Evolutionary conservation across 345 rosid genomes (phyloP), one percentile per base, ranked within the genome.

Genomic region (Heritiera fomes): DNA sequence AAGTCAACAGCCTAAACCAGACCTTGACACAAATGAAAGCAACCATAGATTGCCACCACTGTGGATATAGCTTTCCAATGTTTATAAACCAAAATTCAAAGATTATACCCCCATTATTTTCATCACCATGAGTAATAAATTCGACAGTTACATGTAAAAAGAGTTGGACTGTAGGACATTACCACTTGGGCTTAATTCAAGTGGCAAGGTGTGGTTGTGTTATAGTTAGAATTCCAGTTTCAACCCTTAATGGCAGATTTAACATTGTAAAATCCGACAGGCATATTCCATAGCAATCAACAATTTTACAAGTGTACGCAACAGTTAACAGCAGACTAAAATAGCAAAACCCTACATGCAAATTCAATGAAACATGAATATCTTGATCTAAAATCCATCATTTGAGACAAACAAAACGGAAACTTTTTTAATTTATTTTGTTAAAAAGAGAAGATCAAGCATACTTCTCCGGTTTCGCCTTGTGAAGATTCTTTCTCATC

Each of bases 401-500:
- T 46, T 34, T 4, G 55, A 30, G 61, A 45, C 40, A 61, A 75
- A 56, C n/a, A 11, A 41, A n/a, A 55, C 9, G 5, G 40, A 23
- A 28, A 59, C 50, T 11, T 14, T 75, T 3, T n/a, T 32, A 18
- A 46, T 23, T 3, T 69, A 20, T 12, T 46, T 1, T 7, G 49
- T 73, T 47, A 6, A 34, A 73, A 28, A 56, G 17, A 43, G n/a
- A 64, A n/a, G 0, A 74, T 32, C 17, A 28, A 59, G 43, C 81
- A 41, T 82, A 83, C 89, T 82, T 80, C 78, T 81, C 77, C 82
- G 0, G 49, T 23, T 77, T 81, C 79, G 20, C 78, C 83, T 13
- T 82, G 78, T 7, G 81, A 73, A 71, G 85, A 77, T 83, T 82
- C 82, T 60, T 88, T 82, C 53, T 85, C 75, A 23, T 80, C 56